These are phyloP conservation scores for Eurotiales sp. DNA, from an alignment of 2,329 filamentous ascomycete species.

Conservation along the genomic window DNA sequence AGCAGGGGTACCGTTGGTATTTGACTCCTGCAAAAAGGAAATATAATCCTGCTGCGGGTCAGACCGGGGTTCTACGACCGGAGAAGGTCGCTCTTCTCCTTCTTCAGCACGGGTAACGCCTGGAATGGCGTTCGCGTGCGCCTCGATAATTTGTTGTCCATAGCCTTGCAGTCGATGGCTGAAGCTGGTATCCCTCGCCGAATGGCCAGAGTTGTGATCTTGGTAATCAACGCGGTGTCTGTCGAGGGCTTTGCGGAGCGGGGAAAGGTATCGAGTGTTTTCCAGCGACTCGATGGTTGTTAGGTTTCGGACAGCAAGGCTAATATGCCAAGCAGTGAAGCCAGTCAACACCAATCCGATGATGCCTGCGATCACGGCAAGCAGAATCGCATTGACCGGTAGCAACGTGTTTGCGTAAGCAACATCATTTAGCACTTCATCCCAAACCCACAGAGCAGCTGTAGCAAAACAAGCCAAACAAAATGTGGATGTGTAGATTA, in stretches of 20 bases:
- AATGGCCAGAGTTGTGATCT: slow-evolving; percentile 27
- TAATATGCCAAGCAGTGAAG: slow-evolving; percentile 89
- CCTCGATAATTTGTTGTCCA: slow-evolving; percentile 72
- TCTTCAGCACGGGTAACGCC: slow-evolving; percentile 78
- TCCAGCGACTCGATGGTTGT: slow-evolving; percentile 97
- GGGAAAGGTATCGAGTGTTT: slow-evolving; percentile 88
- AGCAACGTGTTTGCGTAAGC: slow-evolving; percentile 71
- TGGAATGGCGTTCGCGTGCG: slow-evolving; percentile 75
- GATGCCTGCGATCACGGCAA: slow-evolving; percentile 82
- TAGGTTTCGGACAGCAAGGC: slow-evolving; percentile 71
- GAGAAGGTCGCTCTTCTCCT: slow-evolving; percentile 60
- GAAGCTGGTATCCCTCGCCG: slow-evolving; percentile 32
- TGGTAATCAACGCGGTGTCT: slow-evolving; percentile 54
- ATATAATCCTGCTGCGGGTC: slow-evolving; percentile 16
- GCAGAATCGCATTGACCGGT: slow-evolving; percentile 85
- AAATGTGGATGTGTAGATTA: slow-evolving; percentile 84
- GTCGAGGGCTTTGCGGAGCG: slow-evolving; percentile 68
- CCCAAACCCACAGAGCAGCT: slow-evolving; percentile 77
- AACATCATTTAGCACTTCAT: slow-evolving; percentile 68
- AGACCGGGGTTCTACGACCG: slow-evolving; percentile 18
- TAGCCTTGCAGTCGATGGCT: slow-evolving; percentile 53
- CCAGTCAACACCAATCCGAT: slow-evolving; percentile 84
- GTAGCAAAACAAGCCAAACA: slow-evolving; percentile 78
- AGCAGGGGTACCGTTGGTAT: slow-evolving; percentile 39
- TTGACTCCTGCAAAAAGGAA: slow-evolving; percentile 12